Evolutionary conservation across 2,329 filamentous ascomycete species (phyloP), one percentile per base, ranked within the genome.

Genomic region (Apiospora phragmitis): DNA sequence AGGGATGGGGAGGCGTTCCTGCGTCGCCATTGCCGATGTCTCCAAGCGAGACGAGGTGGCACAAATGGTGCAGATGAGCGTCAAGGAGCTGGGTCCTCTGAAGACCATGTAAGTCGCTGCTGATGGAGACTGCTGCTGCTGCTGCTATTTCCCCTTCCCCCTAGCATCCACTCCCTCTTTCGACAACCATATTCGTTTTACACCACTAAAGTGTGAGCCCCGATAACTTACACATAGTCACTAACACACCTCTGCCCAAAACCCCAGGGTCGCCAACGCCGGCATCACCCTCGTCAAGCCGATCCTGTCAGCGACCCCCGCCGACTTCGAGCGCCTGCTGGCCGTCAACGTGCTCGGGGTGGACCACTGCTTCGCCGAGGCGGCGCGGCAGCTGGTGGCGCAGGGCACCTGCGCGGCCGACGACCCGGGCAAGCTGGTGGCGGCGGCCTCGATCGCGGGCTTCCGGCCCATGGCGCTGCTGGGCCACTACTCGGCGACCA

Each of bases 331-430:
- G 41, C 81, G 82, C 26, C 89, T 92, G 84, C 89, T 92, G 74
- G 84, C 86, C 29, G 85, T 93, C 70, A 93, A 93, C 73, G 88
- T 93, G 32, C 85, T 84, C 66, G 91, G 91, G 5, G 85, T 91
- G 0, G 90, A 89, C 75, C 89, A 92, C 75, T 92, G 89, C 80
- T 91, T 91, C 74, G 83, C 85, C 7, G 84, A 86, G 3, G 91
- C 90, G 0, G 91, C 90, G 0, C 87, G 85, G 76, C 90, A 92
- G 75, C 86, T 92, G 83, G 91, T 93, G 75, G 81, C 81, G 41
- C 90, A 92, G 76, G 87, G 86, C 3, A 83, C 82, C 2, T 84
- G 81, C 72, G 81, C 73, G n/a, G 69, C 75, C 4, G 75, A 76
- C 5, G 59, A 69, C 5, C 76, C 76, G 0, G 78, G 78, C 7